Percentiles rank a stretch among this genome's conserved stretches.
phyloP scores from a whole-genome alignment of 1,284 basidiomycete species.

The Cerrena zonata region DNA sequence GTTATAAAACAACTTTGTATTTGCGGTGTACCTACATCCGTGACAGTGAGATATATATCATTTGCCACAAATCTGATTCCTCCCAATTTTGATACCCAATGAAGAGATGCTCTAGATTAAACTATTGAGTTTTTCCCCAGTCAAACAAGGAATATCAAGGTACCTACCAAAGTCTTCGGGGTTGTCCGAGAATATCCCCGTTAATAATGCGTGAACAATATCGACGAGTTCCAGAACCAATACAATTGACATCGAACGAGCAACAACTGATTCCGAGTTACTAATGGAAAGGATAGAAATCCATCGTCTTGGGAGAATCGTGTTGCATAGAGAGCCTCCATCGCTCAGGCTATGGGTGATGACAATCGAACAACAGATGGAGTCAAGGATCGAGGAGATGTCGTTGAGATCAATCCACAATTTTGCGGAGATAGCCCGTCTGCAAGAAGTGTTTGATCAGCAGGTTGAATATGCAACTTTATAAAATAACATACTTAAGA shows the following conservation, averaged over 20 bases:
- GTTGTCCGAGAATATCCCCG: neutral
- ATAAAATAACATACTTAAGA: neutral
- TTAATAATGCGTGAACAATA: neutral
- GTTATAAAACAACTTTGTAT: neutral
- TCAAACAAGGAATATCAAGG: no score
- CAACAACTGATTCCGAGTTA: neutral
- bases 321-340: neutral
- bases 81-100: neutral
- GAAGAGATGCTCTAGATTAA: neutral
- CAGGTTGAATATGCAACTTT: neutral
- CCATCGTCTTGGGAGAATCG: neutral
- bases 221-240: neutral
- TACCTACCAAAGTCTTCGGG: neutral
- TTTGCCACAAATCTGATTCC: neutral
- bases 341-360: neutral
- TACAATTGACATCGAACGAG: neutral
- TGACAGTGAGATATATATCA: neutral
- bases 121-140: no score
- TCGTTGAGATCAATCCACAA: neutral
- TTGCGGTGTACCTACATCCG: neutral
- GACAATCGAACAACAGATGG: neutral
- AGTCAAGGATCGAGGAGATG: neutral
- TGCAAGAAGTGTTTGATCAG: neutral
- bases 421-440: neutral
- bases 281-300: neutral